Evolutionary conservation across 495 filamentous ascomycete species (phyloP), one percentile per base, ranked within the genome.

Genomic region (Xylaria grammica): DNA sequence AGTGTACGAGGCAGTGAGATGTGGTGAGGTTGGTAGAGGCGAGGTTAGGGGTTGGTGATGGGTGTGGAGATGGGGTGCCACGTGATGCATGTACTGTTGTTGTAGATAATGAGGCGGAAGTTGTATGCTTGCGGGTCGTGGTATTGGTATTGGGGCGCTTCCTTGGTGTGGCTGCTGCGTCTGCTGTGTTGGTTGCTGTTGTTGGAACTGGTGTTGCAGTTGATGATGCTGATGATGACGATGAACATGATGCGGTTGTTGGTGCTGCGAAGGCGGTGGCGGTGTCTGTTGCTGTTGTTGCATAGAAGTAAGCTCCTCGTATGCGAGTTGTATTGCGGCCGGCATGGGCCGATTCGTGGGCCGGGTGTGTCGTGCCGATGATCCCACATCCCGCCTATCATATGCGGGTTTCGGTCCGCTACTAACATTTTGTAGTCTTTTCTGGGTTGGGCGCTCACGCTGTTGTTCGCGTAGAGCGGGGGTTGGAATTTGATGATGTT

Each of bases 261-360:
- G 54, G 3, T 56, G 54, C 5, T 45, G 55, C 15, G 24, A 32
- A 17, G 36, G 53, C 34, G 27, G 55, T 13, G 56, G 42, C 8
- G 3, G n/a, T 11, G 56, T 40, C 4, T 40, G 34, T n/a, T 59
- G 56, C 11, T 61, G 58, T 49, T 30, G 42, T 26, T 57, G 62
- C 27, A 64, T 51, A 11, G 63, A 45, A 4, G 55, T 36, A 30
- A 65, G 55, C 55, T 65, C 63, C 15, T 65, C 63, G 36, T 60
- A 65, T 38, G 63, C 63, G 4, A 65, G 19, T 24, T 59, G 63
- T 29, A 65, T 54, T 4, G 63, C 55, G 11, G 55, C 55, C 5
- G 54, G 38, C 26, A 65, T 52, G 1, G 46, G 19, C 8, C 63
- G 36, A n/a, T 42, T 20, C n/a, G 40, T 10, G 10, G 30, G 22